Evolutionary conservation across 2,329 filamentous ascomycete species (phyloP).

Genomic region (Nothopassalora personata): DNA sequence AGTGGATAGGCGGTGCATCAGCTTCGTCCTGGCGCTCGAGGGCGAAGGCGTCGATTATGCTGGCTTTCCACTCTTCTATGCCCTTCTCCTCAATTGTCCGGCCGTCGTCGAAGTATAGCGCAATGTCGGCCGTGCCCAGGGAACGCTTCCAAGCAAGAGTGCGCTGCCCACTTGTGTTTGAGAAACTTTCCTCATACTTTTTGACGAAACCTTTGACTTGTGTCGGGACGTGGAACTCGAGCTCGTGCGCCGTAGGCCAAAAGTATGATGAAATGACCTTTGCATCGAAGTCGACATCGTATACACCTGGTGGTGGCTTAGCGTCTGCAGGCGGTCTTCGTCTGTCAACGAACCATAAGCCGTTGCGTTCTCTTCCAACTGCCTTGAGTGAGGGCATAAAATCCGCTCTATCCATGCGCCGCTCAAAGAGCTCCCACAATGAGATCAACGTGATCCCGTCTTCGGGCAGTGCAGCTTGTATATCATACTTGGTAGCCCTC

Average conservation of each 20-base stretch:
- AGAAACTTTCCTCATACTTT: slow-evolving; percentile 69
- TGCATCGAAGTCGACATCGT: slow-evolving; percentile 13
- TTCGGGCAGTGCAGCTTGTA: slow-evolving; percentile 32
- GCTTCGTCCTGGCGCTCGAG: slow-evolving; percentile 35
- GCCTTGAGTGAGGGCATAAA: slow-evolving; percentile 25
- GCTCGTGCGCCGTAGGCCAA: slow-evolving; percentile 77
- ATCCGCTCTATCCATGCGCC: slow-evolving; percentile 23
- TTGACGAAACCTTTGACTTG: slow-evolving; percentile 58
- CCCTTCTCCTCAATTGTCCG: slow-evolving; percentile 59
- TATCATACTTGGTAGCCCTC: slow-evolving; percentile 27
- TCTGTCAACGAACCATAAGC: slow-evolving; percentile 29
- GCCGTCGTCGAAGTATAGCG: slow-evolving; percentile 77
- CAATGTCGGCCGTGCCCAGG: slow-evolving; percentile 66
- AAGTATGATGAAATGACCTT: slow-evolving; percentile 89
- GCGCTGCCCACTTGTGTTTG: slow-evolving; percentile 71
- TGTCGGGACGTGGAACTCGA: slow-evolving; percentile 60
- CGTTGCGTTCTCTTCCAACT: slow-evolving; percentile 25
- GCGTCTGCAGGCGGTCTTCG: slow-evolving; percentile 20
- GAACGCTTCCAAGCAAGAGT: slow-evolving; percentile 86
- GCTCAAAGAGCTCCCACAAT: slow-evolving; percentile 26
- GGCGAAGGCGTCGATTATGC: slow-evolving; percentile 75
- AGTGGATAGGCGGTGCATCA: slow-evolving; percentile 17
- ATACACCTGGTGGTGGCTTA: background rate
- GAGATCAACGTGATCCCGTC: slow-evolving; percentile 34
- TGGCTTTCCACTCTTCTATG: slow-evolving; percentile 78